These are phyloP conservation scores for Candida nonsorbophila DNA, from an alignment of 805 yeast genomes.

Conservation along the genomic window DNA sequence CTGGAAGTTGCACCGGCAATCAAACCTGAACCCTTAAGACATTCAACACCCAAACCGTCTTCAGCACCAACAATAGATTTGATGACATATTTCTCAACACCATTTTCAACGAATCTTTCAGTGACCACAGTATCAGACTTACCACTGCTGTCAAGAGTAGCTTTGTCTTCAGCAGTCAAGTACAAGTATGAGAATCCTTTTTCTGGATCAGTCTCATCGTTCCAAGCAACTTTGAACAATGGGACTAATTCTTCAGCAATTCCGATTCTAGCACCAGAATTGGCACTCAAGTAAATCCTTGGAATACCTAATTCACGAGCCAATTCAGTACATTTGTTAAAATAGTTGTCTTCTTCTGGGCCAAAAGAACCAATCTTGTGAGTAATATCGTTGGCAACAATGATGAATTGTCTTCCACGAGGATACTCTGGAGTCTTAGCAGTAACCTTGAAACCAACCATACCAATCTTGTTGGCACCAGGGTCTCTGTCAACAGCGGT, in stretches of 20 bases:
- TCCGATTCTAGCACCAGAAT: constrained; percentile 99
- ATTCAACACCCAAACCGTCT: constrained; percentile 97
- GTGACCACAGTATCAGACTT: constrained; percentile 61
- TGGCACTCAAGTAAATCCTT: constrained; percentile 91
- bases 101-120: constrained; percentile 76
- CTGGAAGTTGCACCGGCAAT: constrained; percentile 98
- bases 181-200: constrained; percentile 91
- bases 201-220: constrained; percentile 62
- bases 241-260: constrained; percentile 95
- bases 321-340: constrained; percentile 86
- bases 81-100: constrained; percentile 77
- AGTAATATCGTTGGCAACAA: constrained; percentile 96
- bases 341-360: constrained; percentile 90
- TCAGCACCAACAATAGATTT: constrained; percentile 87
- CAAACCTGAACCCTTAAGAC: constrained; percentile 95
- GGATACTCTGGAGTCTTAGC: constrained; percentile 98
- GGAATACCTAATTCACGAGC: constrained; percentile 93
- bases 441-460: constrained; percentile 91
- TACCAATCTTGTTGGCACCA: constrained; percentile 93
- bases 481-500: constrained; percentile 93
- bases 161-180: constrained; percentile 63
- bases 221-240: constrained; percentile 89
- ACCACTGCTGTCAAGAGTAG: constrained; percentile 51
- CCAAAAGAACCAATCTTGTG: constrained; percentile 98
- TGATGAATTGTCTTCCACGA: constrained; percentile 85